Conservation (phyloP, 352 stramenopile species). For the Globisporangium echinulatum region DNA sequence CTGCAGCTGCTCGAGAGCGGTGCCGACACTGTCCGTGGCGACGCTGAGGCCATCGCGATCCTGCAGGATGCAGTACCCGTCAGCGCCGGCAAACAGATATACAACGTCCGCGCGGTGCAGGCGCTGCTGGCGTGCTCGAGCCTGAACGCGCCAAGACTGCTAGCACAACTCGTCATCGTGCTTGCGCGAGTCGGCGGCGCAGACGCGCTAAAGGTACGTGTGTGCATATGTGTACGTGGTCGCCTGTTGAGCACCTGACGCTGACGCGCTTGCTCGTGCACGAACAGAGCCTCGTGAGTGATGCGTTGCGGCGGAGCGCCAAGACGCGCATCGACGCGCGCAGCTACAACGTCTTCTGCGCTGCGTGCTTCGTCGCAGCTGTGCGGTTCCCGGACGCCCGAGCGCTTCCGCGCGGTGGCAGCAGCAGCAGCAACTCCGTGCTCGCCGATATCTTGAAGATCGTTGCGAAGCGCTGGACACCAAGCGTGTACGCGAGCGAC, state of each 20-base stretch:
- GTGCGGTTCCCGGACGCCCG: constrained; percentile 1
- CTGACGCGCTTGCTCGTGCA: neutral
- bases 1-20: constrained; percentile 1
- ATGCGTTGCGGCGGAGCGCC: constrained; percentile 18
- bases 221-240: neutral
- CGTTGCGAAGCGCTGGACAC: constrained; percentile 3
- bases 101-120: constrained; percentile 21
- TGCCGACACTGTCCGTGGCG: neutral
- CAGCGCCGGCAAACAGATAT: constrained; percentile 9
- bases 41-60: constrained; percentile 11
- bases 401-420: neutral
- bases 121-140: constrained; percentile 23
- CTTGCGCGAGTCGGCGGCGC: constrained; percentile 29
- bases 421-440: neutral
- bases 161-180: constrained; percentile 28
- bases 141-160: constrained; percentile 16
- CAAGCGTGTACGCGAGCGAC: neutral
- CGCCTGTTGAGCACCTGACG: neutral
- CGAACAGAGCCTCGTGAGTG: constrained; percentile 15
- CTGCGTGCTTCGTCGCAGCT: constrained; percentile 38
- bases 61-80: constrained; percentile 22
- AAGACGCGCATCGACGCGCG: constrained; percentile 8
- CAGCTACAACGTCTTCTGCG: constrained; percentile 33
- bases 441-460: constrained; percentile 5
- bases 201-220: constrained; percentile 35